These are phyloP conservation scores for Trichosporon inkin DNA, from an alignment of 1,284 basidiomycete species.

Conservation along the genomic window DNA sequence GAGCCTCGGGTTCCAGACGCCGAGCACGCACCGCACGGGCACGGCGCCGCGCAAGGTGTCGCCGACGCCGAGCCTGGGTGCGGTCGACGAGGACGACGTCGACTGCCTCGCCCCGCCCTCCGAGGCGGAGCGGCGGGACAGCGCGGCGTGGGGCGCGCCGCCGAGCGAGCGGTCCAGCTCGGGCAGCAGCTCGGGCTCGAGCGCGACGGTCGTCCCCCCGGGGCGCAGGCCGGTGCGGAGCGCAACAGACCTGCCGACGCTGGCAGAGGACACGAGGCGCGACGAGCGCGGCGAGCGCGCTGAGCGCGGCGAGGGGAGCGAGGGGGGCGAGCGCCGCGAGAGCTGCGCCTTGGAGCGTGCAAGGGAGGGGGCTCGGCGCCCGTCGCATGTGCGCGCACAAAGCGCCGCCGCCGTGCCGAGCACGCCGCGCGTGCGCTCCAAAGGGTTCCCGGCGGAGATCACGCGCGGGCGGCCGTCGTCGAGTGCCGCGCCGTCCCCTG, in stretches of 20 bases:
- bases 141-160: neutral
- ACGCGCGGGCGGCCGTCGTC: slow-evolving; percentile 37
- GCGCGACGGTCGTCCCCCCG: slow-evolving; percentile 17
- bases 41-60: neutral
- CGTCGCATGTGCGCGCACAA: slow-evolving; percentile 9
- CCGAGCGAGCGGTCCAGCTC: neutral
- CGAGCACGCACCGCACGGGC: slow-evolving; percentile 10
- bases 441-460: slow-evolving; percentile 40
- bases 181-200: slow-evolving; percentile 20
- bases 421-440: slow-evolving; percentile 22
- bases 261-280: neutral
- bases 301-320: slow-evolving; percentile 3
- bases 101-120: neutral
- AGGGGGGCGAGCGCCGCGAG: no score
- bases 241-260: neutral
- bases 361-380: no score
- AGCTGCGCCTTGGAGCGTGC: no score
- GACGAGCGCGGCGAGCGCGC: neutral
- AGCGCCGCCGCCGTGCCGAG: slow-evolving; percentile 20
- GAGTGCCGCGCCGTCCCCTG: slow-evolving; percentile 13
- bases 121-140: neutral
- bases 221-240: slow-evolving; percentile 8
- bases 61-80: neutral
- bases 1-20: slow-evolving; percentile 41
- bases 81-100: neutral